A percentile compares a stretch with the other conserved stretches of the same genome.
These are phyloP conservation scores for Acaromyces ingoldii DNA, from an alignment of 1,284 basidiomycete species.

Conservation along the genomic window DNA sequence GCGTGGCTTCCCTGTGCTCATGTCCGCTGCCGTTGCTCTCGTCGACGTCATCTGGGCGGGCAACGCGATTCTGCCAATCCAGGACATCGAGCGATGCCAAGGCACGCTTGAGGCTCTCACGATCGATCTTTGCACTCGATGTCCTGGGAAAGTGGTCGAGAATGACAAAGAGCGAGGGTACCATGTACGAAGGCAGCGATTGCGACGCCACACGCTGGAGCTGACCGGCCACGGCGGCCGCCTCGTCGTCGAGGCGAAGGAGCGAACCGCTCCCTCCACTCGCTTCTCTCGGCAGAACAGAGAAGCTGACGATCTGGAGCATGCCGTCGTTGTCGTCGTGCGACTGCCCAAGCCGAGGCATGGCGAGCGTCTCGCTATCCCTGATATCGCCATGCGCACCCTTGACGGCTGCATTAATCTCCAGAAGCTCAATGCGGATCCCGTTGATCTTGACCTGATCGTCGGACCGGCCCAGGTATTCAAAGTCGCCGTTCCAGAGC, in stretches of 20 bases:
- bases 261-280: no score
- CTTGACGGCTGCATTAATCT: slow-evolving; percentile 52
- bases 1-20: slow-evolving; percentile 12
- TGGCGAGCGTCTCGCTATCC: slow-evolving; percentile 46
- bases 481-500: slow-evolving; percentile 47
- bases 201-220: slow-evolving; percentile 23
- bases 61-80: slow-evolving; percentile 41
- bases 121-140: slow-evolving; percentile 52
- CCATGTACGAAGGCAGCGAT: slow-evolving; percentile 46
- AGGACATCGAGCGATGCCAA: slow-evolving; percentile 36
- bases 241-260: slow-evolving; percentile 31
- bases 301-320: slow-evolving; percentile 50
- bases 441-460: slow-evolving; percentile 54
- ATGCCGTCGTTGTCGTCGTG: slow-evolving; percentile 21
- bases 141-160: slow-evolving; percentile 50
- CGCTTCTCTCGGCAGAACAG: slow-evolving; percentile 26
- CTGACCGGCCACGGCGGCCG: slow-evolving; percentile 24
- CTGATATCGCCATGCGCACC: slow-evolving; percentile 33
- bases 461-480: slow-evolving; percentile 53
- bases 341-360: slow-evolving; percentile 23
- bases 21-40: slow-evolving; percentile 11
- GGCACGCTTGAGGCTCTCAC: slow-evolving; percentile 45
- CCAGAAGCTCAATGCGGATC: slow-evolving; percentile 52
- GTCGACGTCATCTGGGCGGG: slow-evolving; percentile 13
- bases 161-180: slow-evolving; percentile 49